Evolutionary conservation across 1,139 yeast species (phyloP).

Genomic region (Yamadazyma sp.): DNA sequence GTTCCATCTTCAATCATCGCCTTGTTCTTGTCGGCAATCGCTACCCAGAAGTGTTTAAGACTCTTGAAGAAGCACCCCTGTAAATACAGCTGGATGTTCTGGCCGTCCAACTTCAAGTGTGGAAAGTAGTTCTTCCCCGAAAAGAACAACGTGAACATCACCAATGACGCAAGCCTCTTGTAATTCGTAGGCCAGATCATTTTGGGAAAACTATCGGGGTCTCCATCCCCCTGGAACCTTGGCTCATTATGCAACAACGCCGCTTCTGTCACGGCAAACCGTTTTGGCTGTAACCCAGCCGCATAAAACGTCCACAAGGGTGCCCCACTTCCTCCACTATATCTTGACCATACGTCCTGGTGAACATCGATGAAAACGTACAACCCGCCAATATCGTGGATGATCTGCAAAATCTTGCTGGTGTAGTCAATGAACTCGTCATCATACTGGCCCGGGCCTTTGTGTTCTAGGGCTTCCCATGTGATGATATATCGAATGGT

Average conservation of each 20-base stretch:
- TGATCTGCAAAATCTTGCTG: slow-evolving; percentile 55
- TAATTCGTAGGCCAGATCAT: slow-evolving; percentile 96
- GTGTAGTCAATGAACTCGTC: slow-evolving; percentile 73
- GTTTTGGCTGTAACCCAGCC: slow-evolving; percentile 81
- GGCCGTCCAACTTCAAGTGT: slow-evolving; percentile 63
- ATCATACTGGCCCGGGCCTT: slow-evolving; percentile 84
- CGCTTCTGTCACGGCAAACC: slow-evolving; percentile 69
- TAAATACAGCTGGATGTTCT: slow-evolving; percentile 75
- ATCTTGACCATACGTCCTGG: slow-evolving; percentile 94
- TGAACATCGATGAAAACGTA: slow-evolving; percentile 87
- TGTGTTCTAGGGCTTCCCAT: slow-evolving; percentile 93
- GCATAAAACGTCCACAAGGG: slow-evolving; percentile 95
- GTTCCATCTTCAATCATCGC: slow-evolving; percentile 52
- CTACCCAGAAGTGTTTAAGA: slow-evolving; percentile 51
- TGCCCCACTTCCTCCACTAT: slow-evolving; percentile 93
- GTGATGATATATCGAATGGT: slow-evolving; percentile 74
- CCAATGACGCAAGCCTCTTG: slow-evolving; percentile 68
- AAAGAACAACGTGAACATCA: slow-evolving; percentile 85
- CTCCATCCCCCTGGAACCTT: slow-evolving; percentile 30
- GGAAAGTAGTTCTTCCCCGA: slow-evolving; percentile 76
- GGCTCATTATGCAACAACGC: slow-evolving; percentile 68
- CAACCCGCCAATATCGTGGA: slow-evolving; percentile 66
- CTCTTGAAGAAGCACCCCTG: slow-evolving; percentile 65
- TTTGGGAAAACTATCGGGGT: slow-evolving; percentile 53
- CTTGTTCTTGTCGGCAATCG: slow-evolving; percentile 49